Base-by-base conservation (phyloP, 2,329 filamentous ascomycete species). In the Phialophora verrucosa region DNA sequence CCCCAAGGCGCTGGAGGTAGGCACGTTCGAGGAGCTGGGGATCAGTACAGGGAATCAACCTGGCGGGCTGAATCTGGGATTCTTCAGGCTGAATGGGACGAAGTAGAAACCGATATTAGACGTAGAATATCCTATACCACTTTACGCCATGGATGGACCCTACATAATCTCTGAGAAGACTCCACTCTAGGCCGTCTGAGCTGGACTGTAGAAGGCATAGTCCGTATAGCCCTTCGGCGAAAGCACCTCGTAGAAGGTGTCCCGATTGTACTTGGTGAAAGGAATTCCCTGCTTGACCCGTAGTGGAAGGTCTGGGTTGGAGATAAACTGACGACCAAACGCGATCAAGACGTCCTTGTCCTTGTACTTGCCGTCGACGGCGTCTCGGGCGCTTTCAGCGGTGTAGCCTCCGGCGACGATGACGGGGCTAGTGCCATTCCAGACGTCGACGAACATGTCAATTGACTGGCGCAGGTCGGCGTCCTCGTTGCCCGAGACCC, bases 331-430 rank as follows among this genome's bases (percentile, higher is more conserved):
- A 2, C 83, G 75, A 0, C 83, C 83, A 62, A 80, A 83, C 1
- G 82, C 63, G 27, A 85, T 67, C 10, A 75, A 82, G 66, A 85
- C 81, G 64, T 83, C 83, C 32, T 74, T 78, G 23, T 74, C 72
- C 31, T 23, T n/a, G 29, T 51, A 71, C 69, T 2, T 79, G 79
- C 1, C 80, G 66, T 84, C 82, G 8, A 85, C 73, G 50, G 83
- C 79, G 1, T 80, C 82, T 78, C 80, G 72, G 0, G 83, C 81
- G 20, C 74, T 76, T 1, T 79, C 78, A 0, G 77, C 68, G 29
- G 75, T 77, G 71, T 80, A 84, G 1, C 81, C 83, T 51, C 83
- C 83, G 1, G 82, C 82, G 14, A 87, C 70, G 3, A 88, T 71
- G 42, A 88, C 70, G 0, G 85, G 83, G 20, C 42, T 12, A 76